Conservation (phyloP, 495 filamentous ascomycete genomes). For the Evernia prunastri region DNA sequence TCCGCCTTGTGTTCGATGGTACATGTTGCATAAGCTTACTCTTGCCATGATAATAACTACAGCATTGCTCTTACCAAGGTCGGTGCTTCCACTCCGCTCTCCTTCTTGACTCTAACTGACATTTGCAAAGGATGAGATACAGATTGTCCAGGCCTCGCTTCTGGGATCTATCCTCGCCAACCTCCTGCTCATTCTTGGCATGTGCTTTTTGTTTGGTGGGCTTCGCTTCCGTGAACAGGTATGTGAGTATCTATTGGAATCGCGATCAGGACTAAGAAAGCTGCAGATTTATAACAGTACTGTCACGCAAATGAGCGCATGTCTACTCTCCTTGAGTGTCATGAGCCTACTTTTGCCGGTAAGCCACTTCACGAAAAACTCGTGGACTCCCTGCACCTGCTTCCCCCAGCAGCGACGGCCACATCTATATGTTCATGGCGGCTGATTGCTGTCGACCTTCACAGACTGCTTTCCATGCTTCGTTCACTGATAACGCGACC, state of each 20-base stretch:
- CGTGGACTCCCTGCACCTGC: background rate
- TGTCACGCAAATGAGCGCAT: constrained; percentile 92
- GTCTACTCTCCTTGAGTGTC: constrained; percentile 80
- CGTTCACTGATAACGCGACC: constrained; percentile 53
- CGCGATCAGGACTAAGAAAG: background rate
- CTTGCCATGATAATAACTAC: constrained; percentile 26
- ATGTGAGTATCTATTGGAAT: constrained; percentile 15
- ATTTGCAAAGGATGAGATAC: constrained; percentile 62
- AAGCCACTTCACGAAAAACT: constrained; percentile 22
- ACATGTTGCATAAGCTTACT: constrained; percentile 33
- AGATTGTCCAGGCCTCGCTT: constrained; percentile 82
- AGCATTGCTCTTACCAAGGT: constrained; percentile 64
- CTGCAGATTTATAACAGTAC: constrained; percentile 84
- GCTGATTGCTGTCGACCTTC: background rate
- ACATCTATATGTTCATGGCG: background rate
- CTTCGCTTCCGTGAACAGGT: constrained; percentile 82
- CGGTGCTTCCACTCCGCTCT: constrained; percentile 8
- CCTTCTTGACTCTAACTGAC: constrained; percentile 36
- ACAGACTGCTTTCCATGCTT: constrained; percentile 85
- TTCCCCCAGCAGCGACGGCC: background rate
- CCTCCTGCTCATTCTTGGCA: constrained; percentile 79
- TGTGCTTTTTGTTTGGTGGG: constrained; percentile 83
- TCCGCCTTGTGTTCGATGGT: constrained; percentile 19
- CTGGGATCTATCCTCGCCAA: constrained; percentile 86
- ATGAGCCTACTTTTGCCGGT: constrained; percentile 76